Base-by-base conservation (phyloP, 2,329 filamentous ascomycete genomes). In the Passalora sequoiae region DNA sequence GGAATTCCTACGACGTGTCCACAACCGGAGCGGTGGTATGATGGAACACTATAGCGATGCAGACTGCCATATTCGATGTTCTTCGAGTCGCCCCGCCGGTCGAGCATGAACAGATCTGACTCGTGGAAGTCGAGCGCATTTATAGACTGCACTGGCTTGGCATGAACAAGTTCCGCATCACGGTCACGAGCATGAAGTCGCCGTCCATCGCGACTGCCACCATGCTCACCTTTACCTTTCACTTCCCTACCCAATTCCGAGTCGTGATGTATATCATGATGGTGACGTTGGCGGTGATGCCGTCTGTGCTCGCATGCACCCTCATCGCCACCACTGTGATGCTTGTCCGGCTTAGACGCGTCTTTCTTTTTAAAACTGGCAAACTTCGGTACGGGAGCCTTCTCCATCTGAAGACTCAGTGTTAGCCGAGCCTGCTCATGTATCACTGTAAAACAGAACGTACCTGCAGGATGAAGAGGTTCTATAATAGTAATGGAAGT, bases 1-100 rank as follows among this genome's bases (percentile, higher is more conserved):
- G 70, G 62, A 0, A 83, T 69, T 0, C 89, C 91, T 9, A 97
- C 64, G 1, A 96, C 70, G 44, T 73, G 74, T 2, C 88, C 88
- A 43, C 71, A 70, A 10, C 88, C 86, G 48, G 70, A 69, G 4
- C 87, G 81, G 48, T 75, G 74, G 60, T 94, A 96, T 2, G 66
- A 57, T 0, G 89, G 88, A 8, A 94, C 68, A 41, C 75, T 77
- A 51, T 84, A 85, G 25, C 78, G 78, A 60, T 95, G 81, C 28
- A 85, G 74, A 20, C 78, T 76, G 2, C 86, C 86, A 61, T 89
- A 96, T 19, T 76, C 75, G 32, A 84, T 64, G 52, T 92, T 88
- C 36, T 88, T 75, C 4, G 75, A 70, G 57, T 97, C 91, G 0
- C 91, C 89, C 58, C 80, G 81, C 30, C 71, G 78, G 64, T 97